phyloP scores from a whole-genome alignment of 108 stramenopile species.

The Seminavis robusta region DNA sequence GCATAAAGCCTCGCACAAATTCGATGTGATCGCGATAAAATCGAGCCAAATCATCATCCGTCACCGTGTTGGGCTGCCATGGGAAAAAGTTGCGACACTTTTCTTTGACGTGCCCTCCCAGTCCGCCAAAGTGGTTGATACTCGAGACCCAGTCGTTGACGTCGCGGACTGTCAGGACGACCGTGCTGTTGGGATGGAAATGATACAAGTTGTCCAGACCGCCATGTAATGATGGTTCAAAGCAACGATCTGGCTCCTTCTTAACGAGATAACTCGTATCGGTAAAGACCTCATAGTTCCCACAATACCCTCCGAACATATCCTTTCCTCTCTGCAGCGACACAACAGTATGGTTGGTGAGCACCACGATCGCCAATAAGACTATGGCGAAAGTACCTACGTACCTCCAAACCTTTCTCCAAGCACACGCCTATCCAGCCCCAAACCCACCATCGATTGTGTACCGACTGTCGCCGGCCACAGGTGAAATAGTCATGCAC shows the following conservation, averaged over 20 bases:
- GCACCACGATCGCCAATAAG: too few species aligned
- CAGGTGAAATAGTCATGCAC: conserved; percentile 3
- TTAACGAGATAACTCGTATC: background rate
- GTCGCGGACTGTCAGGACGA: background rate
- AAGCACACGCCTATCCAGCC: background rate
- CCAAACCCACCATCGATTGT: background rate
- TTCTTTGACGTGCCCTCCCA: background rate
- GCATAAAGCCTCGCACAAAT: conserved; percentile 12
- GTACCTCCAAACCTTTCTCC: background rate
- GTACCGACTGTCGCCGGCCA: conserved; percentile 2
- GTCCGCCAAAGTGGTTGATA: background rate
- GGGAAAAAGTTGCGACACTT: background rate
- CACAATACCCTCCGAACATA: background rate
- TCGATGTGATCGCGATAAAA: too few species aligned
- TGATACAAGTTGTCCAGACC: background rate
- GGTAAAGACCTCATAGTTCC: background rate
- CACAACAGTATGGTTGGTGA: too few species aligned
- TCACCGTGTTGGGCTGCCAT: background rate
- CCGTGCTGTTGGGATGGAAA: background rate
- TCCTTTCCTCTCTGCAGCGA: background rate
- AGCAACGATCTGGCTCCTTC: conserved; percentile 1
- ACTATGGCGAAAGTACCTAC: too few species aligned
- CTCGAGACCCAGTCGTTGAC: conserved; percentile 5
- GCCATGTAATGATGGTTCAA: background rate
- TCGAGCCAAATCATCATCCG: too few species aligned